Evolutionary conservation across 345 rosid genomes (phyloP).

Genomic region (Raphanus raphanistrum): DNA sequence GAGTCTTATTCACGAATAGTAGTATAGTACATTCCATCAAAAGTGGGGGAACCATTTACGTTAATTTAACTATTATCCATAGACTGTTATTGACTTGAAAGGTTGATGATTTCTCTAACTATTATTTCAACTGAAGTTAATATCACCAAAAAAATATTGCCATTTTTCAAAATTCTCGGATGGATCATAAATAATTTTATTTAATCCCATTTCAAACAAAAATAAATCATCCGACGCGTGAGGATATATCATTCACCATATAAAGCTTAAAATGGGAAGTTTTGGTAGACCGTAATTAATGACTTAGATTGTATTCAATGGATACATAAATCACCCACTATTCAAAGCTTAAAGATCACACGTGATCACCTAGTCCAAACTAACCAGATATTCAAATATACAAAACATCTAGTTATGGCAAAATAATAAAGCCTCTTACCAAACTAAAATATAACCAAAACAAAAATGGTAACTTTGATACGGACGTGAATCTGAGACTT

Average conservation of each 20-base stretch:
- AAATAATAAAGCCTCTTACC: slow-evolving; percentile 10
- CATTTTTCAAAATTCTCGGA: not conserved
- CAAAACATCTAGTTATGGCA: slow-evolving; percentile 12
- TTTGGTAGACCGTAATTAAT: not conserved
- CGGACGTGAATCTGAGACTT: slow-evolving; percentile 41
- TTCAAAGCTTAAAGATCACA: not conserved
- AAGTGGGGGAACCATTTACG: not conserved
- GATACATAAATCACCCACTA: not conserved
- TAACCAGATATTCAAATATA: not conserved
- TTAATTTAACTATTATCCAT: not conserved
- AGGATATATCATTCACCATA: not conserved
- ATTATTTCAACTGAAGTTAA: not conserved
- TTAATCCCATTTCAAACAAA: not conserved
- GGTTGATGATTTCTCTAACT: not conserved
- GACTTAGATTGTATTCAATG: not conserved
- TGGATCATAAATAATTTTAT: too few relatives aligned
- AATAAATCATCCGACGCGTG: not conserved
- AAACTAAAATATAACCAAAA: not conserved
- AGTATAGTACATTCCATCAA: slow-evolving; percentile 17
- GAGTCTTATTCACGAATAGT: slow-evolving; percentile 4
- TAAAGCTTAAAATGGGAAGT: not conserved
- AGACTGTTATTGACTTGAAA: slow-evolving; percentile 12
- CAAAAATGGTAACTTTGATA: slow-evolving; percentile 22
- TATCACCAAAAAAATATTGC: not conserved
- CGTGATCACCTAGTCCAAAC: not conserved